These are phyloP conservation scores for Tylopilus rubrobrunneus DNA, from an alignment of 768 basidiomycete species.

Conservation along the genomic window DNA sequence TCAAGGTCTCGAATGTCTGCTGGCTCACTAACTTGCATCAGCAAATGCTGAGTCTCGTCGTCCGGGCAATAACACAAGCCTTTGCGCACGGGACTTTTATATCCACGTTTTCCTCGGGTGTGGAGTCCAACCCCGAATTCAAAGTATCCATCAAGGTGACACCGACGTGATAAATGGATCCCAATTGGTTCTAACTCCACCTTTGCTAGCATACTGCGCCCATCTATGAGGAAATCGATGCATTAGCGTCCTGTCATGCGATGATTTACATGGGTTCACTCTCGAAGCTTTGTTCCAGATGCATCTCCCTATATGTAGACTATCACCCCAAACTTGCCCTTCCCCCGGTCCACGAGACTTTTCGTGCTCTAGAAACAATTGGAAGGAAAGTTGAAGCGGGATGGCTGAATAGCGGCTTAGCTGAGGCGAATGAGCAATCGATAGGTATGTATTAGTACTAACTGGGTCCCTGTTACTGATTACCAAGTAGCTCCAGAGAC, in stretches of 20 bases:
- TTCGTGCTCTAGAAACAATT: conserved; percentile 30
- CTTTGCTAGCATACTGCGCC: conserved; percentile 30
- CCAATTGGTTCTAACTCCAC: background rate
- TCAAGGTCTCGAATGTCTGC: conserved; percentile 24
- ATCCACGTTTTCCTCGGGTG: conserved; percentile 36
- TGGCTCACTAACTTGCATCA: background rate
- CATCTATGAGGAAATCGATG: conserved; percentile 33
- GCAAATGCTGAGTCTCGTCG: conserved; percentile 32
- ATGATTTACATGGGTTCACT: conserved; percentile 38
- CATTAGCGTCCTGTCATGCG: conserved; percentile 32
- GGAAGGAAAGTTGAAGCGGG: conserved; percentile 43
- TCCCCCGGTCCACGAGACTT: conserved; percentile 26
- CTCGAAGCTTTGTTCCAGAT: conserved; percentile 37
- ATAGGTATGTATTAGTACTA: conserved; percentile 35
- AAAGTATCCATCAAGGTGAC: conserved; percentile 19
- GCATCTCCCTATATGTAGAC: conserved; percentile 33
- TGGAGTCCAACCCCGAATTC: conserved; percentile 20
- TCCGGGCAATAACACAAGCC: conserved; percentile 48
- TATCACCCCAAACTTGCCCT: conserved; percentile 30
- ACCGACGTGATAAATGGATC: background rate
- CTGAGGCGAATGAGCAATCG: conserved; percentile 17
- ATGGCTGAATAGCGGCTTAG: conserved; percentile 43
- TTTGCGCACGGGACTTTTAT: conserved; percentile 59
- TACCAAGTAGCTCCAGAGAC: conserved; percentile 38
- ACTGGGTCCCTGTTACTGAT: conserved; percentile 1